A percentile compares a stretch with the other conserved stretches of the same genome.
Evolutionary conservation across 495 filamentous ascomycete species (phyloP).

Genomic region (Jackrogersella minutella): DNA sequence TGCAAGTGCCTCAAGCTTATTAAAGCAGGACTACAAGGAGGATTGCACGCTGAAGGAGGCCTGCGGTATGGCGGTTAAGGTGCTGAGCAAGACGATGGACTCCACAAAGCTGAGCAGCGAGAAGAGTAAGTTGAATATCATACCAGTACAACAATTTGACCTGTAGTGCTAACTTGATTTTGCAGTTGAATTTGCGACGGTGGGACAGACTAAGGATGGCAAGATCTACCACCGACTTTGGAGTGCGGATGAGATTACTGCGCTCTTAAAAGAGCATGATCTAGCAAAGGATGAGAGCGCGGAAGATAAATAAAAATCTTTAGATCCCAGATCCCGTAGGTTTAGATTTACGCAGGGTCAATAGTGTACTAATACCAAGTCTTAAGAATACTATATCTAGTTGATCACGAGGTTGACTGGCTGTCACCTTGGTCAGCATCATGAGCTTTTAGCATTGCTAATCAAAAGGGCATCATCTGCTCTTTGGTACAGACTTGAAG

Average conservation of each 20-base stretch:
- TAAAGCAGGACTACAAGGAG: constrained; percentile 99
- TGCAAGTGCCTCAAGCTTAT: constrained; percentile 92
- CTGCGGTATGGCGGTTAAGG: constrained; percentile 97
- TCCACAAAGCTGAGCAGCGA: constrained; percentile 97
- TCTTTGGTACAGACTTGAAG: not conserved
- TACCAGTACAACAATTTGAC: constrained; percentile 7
- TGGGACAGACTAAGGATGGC: constrained; percentile 91
- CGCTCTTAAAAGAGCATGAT: constrained; percentile 92
- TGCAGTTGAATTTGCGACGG: constrained; percentile 96
- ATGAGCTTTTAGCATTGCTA: not conserved
- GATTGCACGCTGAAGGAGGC: constrained; percentile 95
- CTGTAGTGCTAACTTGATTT: constrained; percentile 46
- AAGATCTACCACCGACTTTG: constrained; percentile 98
- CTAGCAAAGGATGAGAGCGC: constrained; percentile 86
- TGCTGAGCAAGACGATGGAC: constrained; percentile 99
- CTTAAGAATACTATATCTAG: constrained; percentile 11
- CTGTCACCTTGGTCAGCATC: not conserved
- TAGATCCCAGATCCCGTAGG: constrained; percentile 9
- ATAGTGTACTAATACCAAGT: constrained; percentile 34
- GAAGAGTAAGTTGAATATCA: constrained; percentile 74
- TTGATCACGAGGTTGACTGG: not conserved
- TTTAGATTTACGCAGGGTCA: constrained; percentile 8
- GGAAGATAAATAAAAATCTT: constrained; percentile 62
- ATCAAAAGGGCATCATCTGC: not conserved
- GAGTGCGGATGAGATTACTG: constrained; percentile 95